Conservation (phyloP, 208 protist genomes). For the Leishmania martiniquensis region DNA sequence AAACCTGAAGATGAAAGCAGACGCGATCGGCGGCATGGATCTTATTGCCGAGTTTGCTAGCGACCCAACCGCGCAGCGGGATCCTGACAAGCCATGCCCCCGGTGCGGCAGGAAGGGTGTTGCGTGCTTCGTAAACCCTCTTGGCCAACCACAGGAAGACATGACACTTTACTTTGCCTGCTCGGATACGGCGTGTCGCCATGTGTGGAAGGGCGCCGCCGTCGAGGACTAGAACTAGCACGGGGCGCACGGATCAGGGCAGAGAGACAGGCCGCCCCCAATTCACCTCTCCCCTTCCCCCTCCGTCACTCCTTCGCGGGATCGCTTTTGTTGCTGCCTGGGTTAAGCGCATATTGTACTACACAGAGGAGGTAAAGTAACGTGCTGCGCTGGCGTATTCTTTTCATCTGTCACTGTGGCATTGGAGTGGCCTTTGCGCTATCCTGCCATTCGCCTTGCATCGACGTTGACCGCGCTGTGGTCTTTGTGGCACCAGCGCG, state of each 20-base stretch:
- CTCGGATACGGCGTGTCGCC: slow-evolving; percentile 74
- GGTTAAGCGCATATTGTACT: neutral
- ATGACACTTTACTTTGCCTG: slow-evolving; percentile 93
- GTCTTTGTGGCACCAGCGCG: neutral
- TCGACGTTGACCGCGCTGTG: neutral
- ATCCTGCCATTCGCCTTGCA: neutral
- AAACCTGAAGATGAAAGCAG: slow-evolving; percentile 86
- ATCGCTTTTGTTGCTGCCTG: neutral
- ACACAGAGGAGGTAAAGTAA: neutral
- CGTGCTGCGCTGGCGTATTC: neutral
- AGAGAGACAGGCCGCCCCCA: neutral
- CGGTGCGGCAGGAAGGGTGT: slow-evolving; percentile 73
- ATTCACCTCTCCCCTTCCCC: neutral
- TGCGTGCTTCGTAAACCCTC: slow-evolving; percentile 90
- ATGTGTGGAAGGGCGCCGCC: slow-evolving; percentile 85
- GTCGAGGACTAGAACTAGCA: slow-evolving; percentile 47
- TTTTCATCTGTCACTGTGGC: neutral
- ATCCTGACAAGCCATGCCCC: slow-evolving; percentile 76
- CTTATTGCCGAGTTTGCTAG: slow-evolving; percentile 87
- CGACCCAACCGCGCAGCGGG: slow-evolving; percentile 89
- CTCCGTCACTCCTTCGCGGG: neutral
- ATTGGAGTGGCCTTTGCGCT: neutral
- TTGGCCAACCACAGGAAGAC: slow-evolving; percentile 88
- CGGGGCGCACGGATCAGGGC: neutral
- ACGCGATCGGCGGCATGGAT: slow-evolving; percentile 75